Percentiles rank a stretch among this genome's conserved stretches.
phyloP scores from a whole-genome alignment of 495 filamentous ascomycete genomes.

The Neurospora sp. region DNA sequence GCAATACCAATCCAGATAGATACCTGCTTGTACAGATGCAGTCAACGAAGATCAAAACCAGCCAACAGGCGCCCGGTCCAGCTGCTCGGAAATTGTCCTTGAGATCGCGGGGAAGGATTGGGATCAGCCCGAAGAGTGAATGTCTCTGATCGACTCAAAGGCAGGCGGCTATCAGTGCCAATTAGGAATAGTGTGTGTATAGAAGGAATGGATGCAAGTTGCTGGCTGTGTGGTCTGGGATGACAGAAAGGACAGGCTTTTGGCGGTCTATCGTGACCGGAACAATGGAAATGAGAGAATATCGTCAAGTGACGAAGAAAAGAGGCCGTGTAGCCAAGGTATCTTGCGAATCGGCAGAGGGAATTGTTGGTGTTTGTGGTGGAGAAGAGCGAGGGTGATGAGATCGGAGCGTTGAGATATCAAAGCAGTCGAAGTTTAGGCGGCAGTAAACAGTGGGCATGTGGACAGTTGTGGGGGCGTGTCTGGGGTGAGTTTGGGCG shows the following conservation, averaged over 20 bases:
- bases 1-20: conserved; percentile 11
- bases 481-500: conserved; percentile 12
- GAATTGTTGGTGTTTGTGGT: background rate
- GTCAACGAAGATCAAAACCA: conserved; percentile 14
- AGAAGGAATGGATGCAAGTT: background rate
- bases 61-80: conserved; percentile 17
- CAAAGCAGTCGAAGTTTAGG: background rate
- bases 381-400: background rate
- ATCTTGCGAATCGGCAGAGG: background rate
- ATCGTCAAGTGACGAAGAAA: background rate
- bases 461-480: background rate
- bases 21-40: conserved; percentile 13
- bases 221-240: background rate
- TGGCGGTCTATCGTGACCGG: background rate
- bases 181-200: background rate
- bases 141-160: background rate
- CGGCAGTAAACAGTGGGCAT: background rate
- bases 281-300: background rate
- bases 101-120: background rate
- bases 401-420: background rate
- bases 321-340: background rate
- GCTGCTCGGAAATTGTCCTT: conserved; percentile 6
- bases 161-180: background rate
- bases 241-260: background rate
- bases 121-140: background rate